These are phyloP conservation scores for Parastagonospora nodorum DNA, from an alignment of 2,329 filamentous ascomycete genomes.

Conservation along the genomic window DNA sequence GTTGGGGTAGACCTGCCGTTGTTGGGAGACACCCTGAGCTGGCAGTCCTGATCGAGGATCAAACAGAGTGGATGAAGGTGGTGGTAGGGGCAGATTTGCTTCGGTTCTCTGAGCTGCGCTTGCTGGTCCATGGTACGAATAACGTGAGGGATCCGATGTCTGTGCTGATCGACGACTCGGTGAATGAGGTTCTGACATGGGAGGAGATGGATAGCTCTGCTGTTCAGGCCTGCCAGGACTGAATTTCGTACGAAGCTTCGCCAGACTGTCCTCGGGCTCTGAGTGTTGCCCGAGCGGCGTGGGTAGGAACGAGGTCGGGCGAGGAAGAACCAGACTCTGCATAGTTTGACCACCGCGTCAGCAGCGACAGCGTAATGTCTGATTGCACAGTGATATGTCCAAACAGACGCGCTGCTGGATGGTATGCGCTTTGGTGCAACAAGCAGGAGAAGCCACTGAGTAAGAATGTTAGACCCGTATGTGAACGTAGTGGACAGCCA, in stretches of 20 bases:
- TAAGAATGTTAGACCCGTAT: slow-evolving; percentile 26
- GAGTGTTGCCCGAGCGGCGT: slow-evolving; percentile 45
- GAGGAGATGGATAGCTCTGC: slow-evolving; percentile 54
- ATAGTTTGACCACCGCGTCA: slow-evolving; percentile 46
- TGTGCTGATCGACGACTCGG: slow-evolving; percentile 46
- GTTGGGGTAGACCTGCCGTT: slow-evolving; percentile 38
- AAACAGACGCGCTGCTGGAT: slow-evolving; percentile 19
- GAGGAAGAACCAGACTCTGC: slow-evolving; percentile 49
- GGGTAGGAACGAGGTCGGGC: slow-evolving; percentile 41
- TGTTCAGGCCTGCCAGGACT: slow-evolving; percentile 43
- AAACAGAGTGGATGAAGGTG: slow-evolving; percentile 29
- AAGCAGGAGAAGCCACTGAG: slow-evolving; percentile 23
- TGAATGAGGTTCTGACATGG: slow-evolving; percentile 58
- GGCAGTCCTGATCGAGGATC: slow-evolving; percentile 29
- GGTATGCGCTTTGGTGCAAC: slow-evolving; percentile 18
- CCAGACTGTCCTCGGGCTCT: slow-evolving; percentile 43
- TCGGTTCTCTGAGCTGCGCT: slow-evolving; percentile 31
- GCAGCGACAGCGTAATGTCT: slow-evolving; percentile 39
- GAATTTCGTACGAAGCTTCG: slow-evolving; percentile 40
- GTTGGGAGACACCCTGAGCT: slow-evolving; percentile 24
- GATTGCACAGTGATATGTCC: slow-evolving; percentile 26
- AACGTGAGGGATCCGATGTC: slow-evolving; percentile 38
- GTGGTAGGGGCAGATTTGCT: slow-evolving; percentile 28
- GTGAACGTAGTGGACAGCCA: slow-evolving; percentile 36
- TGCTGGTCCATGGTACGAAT: slow-evolving; percentile 30